Percentiles rank a stretch among this genome's conserved stretches.
Conservation (phyloP, 306 rosid genomes). For the Prosopis cineraria region DNA sequence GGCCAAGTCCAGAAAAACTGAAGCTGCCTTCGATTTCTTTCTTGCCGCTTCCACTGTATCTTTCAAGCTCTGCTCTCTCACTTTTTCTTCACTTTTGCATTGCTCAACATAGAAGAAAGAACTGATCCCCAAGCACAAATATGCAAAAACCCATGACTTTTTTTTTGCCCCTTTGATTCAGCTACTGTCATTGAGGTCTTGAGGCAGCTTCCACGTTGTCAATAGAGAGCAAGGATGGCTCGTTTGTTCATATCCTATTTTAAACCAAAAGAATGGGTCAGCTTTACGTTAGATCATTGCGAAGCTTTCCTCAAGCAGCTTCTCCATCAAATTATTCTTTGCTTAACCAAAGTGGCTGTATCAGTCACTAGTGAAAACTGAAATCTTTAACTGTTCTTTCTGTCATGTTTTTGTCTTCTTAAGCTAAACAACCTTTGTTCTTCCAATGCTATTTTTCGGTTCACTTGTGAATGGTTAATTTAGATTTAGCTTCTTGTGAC, state of each 20-base stretch:
- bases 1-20: background rate
- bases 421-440: slow-evolving; percentile 42
- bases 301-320: slow-evolving; percentile 54
- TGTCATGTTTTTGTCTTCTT: slow-evolving; percentile 38
- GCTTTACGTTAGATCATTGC: slow-evolving; percentile 39
- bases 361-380: background rate
- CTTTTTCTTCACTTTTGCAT: slow-evolving; percentile 38
- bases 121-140: slow-evolving; percentile 28
- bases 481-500: slow-evolving; percentile 48
- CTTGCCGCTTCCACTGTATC: background rate
- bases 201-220: background rate
- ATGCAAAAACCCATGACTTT: background rate
- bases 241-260: background rate
- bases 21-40: background rate
- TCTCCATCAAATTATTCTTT: slow-evolving; percentile 73
- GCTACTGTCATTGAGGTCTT: background rate
- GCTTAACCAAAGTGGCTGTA: slow-evolving; percentile 45
- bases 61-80: background rate
- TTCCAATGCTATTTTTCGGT: background rate
- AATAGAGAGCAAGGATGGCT: background rate
- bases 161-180: background rate
- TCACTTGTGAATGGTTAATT: slow-evolving; percentile 49
- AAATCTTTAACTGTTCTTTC: slow-evolving; percentile 1
- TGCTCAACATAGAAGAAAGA: slow-evolving; percentile 57
- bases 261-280: slow-evolving; percentile 12